Evolutionary conservation across 163 green algal species (phyloP).

Genomic region (Prototheca cutis): DNA sequence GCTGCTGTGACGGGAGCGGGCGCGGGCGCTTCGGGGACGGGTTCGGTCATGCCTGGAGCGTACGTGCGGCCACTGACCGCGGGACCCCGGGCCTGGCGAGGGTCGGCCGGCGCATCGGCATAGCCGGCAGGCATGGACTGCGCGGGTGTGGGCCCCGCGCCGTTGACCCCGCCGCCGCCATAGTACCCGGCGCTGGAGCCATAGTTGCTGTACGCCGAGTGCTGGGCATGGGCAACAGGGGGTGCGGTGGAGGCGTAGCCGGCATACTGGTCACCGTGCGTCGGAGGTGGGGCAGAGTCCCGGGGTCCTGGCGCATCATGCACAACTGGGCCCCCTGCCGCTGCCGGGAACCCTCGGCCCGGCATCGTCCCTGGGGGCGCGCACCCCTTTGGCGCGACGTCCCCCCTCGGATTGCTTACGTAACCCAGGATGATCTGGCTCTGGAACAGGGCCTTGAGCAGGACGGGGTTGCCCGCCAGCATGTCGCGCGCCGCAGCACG

Average conservation of each 20-base stretch:
- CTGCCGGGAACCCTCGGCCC: background rate
- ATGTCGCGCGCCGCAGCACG: background rate
- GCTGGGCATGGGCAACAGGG: no score
- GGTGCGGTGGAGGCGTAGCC: background rate
- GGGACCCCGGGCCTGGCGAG: background rate
- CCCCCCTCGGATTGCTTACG: slow-evolving; percentile 45
- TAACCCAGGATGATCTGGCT: slow-evolving; percentile 73
- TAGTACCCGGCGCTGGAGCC: background rate
- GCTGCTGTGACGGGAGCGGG: no score
- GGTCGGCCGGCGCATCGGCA: background rate
- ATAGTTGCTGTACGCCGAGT: background rate
- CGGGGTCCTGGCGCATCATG: no score
- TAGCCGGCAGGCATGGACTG: no score
- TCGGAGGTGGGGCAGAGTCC: no score
- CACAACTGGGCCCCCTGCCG: no score
- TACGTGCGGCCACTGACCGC: no score
- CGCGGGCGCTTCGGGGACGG: no score
- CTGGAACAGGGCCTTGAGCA: slow-evolving; percentile 76
- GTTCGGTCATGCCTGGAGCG: background rate
- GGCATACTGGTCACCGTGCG: no score
- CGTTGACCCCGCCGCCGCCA: background rate
- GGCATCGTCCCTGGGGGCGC: slow-evolving; percentile 18
- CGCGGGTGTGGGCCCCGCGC: background rate
- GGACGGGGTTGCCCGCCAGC: slow-evolving; percentile 49
- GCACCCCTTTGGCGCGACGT: slow-evolving; percentile 22